These are phyloP conservation scores for Amanita subjunquillea DNA, from an alignment of 768 basidiomycete genomes.

Conservation along the genomic window DNA sequence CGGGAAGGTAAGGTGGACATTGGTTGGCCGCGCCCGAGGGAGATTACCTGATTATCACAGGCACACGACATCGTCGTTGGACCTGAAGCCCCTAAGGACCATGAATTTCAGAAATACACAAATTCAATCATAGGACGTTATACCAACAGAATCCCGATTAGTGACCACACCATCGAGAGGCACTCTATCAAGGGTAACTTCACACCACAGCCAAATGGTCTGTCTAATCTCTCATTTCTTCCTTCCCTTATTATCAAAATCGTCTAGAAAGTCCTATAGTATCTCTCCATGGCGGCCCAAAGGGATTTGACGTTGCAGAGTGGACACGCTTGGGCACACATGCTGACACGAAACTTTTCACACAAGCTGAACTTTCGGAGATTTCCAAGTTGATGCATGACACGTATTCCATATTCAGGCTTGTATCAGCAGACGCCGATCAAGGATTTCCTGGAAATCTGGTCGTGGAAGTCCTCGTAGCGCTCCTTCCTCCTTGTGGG, in stretches of 20 bases:
- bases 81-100: slow-evolving; percentile 51
- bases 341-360: slow-evolving; percentile 41
- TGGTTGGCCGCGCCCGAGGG: slow-evolving; percentile 9
- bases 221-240: slow-evolving; percentile 1
- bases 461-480: slow-evolving; percentile 46
- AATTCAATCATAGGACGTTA: slow-evolving; percentile 70
- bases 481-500: slow-evolving; percentile 31
- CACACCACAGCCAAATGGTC: slow-evolving; percentile 32
- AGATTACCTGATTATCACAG: slow-evolving; percentile 19
- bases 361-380: slow-evolving; percentile 37
- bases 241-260: not conserved
- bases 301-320: slow-evolving; percentile 47
- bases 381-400: slow-evolving; percentile 21
- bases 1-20: slow-evolving; percentile 34
- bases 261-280: slow-evolving; percentile 38
- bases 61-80: slow-evolving; percentile 73
- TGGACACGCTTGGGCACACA: slow-evolving; percentile 39
- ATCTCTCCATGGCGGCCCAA: slow-evolving; percentile 64
- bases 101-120: slow-evolving; percentile 53
- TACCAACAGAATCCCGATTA: slow-evolving; percentile 62
- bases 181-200: slow-evolving; percentile 40
- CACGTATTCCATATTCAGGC: slow-evolving; percentile 42
- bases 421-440: slow-evolving; percentile 53
- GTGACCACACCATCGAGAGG: slow-evolving; percentile 39
- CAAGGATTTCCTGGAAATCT: slow-evolving; percentile 63